Evolutionary conservation across 2,329 filamentous ascomycete species (phyloP), one percentile per base, ranked within the genome.

Genomic region (Anisogramma anomala): DNA sequence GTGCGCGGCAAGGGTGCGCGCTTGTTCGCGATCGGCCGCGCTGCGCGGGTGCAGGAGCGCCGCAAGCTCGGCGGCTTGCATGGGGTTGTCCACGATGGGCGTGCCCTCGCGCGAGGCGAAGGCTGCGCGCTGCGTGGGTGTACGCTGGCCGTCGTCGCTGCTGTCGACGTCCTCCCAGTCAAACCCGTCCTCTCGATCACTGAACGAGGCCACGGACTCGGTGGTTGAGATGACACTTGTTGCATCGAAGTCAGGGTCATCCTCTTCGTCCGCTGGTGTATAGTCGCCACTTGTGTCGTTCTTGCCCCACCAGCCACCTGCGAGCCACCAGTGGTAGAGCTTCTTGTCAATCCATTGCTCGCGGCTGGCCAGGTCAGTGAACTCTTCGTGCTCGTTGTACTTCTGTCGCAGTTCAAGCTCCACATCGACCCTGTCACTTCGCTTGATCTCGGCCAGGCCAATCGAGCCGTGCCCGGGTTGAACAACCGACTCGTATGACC

Each of bases 321-420:
- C 68, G 39, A 82, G 77, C 83, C 86, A 96, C 75, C 88, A 91
- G 22, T 69, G 68, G 57, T 95, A 96, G 2, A 95, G 64, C 44
- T 77, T 79, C 2, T 72, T 69, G 49, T 89, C 82, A 2, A 95
- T 66, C 28, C 75, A 73, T 20, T 73, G 71, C 51, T 91, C 83
- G 30, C 77, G 64, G 6, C 65, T 49, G 13, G 64, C 56, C 35
- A 60, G 60, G 28, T 57, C 50, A 22, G 50, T 58, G 53, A 54
- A 61, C 56, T 40, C 32, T 25, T 27, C 36, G 14, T 36, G 39
- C 30, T 41, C 39, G 15, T 57, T 61, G 33, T 58, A 65, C 43
- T 61, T 59, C 40, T 74, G 74, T 50, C 84, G 75, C 50, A 88
- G 78, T 56, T 91, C 84, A 1, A 67, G 69, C 59, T 95, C 89